A percentile compares a stretch with the other conserved stretches of the same genome.
Evolutionary conservation across 345 rosid genomes (phyloP).

Genomic region (Murraya paniculata): DNA sequence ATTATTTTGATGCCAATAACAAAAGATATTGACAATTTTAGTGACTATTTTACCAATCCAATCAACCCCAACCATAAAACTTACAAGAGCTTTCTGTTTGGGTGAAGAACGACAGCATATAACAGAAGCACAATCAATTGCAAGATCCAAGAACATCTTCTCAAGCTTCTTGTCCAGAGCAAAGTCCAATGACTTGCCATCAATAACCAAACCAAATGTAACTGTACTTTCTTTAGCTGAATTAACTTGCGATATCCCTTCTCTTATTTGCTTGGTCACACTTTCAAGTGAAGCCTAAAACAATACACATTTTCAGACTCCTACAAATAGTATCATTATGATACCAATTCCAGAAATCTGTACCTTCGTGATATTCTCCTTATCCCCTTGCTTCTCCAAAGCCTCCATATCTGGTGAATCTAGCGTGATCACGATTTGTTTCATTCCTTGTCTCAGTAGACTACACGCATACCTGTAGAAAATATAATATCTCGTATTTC

Average conservation of each 20-base stretch:
- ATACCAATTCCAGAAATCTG: constrained; percentile 4
- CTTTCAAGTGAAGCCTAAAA: constrained; percentile 60
- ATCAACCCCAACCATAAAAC: constrained; percentile 20
- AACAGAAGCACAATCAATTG: constrained; percentile 61
- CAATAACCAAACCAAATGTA: constrained; percentile 70
- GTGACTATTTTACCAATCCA: neutral
- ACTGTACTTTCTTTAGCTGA: constrained; percentile 24
- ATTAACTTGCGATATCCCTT: constrained; percentile 36
- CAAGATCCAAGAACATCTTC: constrained; percentile 58
- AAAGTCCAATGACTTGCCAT: constrained; percentile 73
- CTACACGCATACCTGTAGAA: constrained; percentile 73
- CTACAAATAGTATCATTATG: neutral
- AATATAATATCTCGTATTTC: constrained; percentile 8
- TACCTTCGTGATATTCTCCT: constrained; percentile 55
- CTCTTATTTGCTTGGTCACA: constrained; percentile 42
- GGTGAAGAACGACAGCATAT: constrained; percentile 91
- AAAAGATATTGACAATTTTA: neutral
- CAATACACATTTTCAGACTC: constrained; percentile 12
- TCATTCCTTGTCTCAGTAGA: constrained; percentile 75
- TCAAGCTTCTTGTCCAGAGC: constrained; percentile 49
- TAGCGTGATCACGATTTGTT: constrained; percentile 54
- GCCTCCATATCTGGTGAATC: constrained; percentile 60
- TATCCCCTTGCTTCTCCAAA: constrained; percentile 60
- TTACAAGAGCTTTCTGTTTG: constrained; percentile 93
- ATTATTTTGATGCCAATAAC: constrained; percentile 26